Evolutionary conservation across 768 basidiomycete genomes (phyloP).

Genomic region (Tylopilus intermedius): DNA sequence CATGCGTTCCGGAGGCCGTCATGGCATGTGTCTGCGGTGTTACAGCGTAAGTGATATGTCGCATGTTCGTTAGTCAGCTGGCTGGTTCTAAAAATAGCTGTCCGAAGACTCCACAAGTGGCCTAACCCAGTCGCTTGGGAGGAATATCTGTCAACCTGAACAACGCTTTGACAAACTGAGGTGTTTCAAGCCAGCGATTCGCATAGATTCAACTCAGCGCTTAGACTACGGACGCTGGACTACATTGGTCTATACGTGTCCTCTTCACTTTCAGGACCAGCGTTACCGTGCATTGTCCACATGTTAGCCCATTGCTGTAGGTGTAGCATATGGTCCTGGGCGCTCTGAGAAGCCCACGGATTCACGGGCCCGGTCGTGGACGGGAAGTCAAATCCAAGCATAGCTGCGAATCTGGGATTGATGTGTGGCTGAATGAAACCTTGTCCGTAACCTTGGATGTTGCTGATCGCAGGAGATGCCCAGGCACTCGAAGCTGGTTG

Average conservation of each 20-base stretch:
- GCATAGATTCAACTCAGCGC: conserved; percentile 5
- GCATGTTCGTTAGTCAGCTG: neutral
- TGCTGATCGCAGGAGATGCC: conserved; percentile 12
- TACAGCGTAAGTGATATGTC: neutral
- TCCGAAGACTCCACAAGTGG: too few relatives aligned
- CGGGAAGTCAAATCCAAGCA: conserved; percentile 48
- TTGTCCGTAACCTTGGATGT: conserved; percentile 17
- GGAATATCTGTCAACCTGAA: neutral
- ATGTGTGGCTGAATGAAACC: conserved; percentile 72
- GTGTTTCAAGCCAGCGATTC: conserved; percentile 12
- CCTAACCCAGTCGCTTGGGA: too few relatives aligned
- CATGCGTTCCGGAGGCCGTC: neutral
- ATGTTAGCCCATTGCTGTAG: conserved; percentile 33
- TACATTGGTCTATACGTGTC: conserved; percentile 28
- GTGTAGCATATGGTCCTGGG: conserved; percentile 8
- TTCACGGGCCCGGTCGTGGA: conserved; percentile 20
- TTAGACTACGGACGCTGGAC: conserved; percentile 4
- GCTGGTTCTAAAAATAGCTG: too few relatives aligned
- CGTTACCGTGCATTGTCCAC: conserved; percentile 34
- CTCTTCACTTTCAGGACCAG: conserved; percentile 22
- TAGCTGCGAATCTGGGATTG: conserved; percentile 72
- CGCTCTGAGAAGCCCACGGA: conserved; percentile 18
- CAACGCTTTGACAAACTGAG: neutral
- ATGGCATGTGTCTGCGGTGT: neutral
- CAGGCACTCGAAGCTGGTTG: conserved; percentile 16